These are phyloP conservation scores for Penicillium cosmopolitanum DNA, from an alignment of 495 filamentous ascomycete species.

Conservation along the genomic window DNA sequence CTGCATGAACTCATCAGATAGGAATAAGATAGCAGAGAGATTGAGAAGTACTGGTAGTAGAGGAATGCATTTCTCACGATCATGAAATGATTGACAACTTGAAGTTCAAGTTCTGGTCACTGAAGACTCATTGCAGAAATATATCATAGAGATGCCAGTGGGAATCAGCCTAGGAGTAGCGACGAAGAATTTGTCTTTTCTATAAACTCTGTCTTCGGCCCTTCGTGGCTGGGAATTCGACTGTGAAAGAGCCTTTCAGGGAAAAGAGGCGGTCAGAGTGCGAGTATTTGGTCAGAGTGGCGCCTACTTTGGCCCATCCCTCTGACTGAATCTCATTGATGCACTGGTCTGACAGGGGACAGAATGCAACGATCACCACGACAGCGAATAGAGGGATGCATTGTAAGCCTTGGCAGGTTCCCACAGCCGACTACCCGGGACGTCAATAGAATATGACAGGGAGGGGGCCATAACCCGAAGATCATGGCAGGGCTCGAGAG, in stretches of 20 bases:
- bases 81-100: background rate
- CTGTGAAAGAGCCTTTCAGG: slow-evolving; percentile 1
- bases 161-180: background rate
- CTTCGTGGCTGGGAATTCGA: background rate
- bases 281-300: background rate
- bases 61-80: background rate
- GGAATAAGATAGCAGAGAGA: background rate
- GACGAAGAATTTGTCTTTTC: background rate
- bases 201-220: background rate
- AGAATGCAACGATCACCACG: background rate
- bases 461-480: background rate
- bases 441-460: background rate
- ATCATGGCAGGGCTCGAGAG: background rate
- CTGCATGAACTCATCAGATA: background rate
- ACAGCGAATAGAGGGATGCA: background rate
- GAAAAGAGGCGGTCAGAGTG: slow-evolving; percentile 1
- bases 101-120: background rate
- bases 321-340: background rate
- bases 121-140: background rate
- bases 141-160: background rate
- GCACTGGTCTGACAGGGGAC: background rate
- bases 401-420: background rate
- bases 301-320: background rate
- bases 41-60: background rate
- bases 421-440: background rate